Evolutionary conservation across 2,329 filamentous ascomycete genomes (phyloP), one percentile per base, ranked within the genome.

Genomic region (Harringtonia lauricola): DNA sequence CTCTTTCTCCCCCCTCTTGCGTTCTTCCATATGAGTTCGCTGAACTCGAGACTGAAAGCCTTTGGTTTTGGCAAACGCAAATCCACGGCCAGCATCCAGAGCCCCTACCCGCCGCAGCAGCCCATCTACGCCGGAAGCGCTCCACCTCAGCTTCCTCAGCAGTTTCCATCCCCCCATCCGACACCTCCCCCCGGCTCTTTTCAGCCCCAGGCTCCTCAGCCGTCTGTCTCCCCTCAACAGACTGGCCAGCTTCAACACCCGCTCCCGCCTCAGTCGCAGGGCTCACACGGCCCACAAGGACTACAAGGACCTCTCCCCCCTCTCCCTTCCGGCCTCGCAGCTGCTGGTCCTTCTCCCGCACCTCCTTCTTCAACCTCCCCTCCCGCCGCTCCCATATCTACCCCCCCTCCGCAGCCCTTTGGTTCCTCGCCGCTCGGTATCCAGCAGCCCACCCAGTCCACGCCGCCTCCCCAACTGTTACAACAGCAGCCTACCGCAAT

Each of bases 11-110:
- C 41, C 49, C 51, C 54, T 61, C 60, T 61, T 59, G 51, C 47
- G 41, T 35, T 44, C 43, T 55, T 60, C 65, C 69, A 66, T 71
- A 84, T 85, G 81, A 84, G 76, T 74, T 85, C 79, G 73, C 76
- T 84, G 77, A 86, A 85, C 72, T 76, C 78, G 63, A 79, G 82
- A 66, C 78, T 86, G 64, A 84, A 85, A 72, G 76, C 76, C 72
- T 74, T 87, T 69, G 81, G 83, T 67, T 83, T 86, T 72, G 82
- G 81, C 68, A 86, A 84, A 76, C 81, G 83, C 66, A 84, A 80
- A 71, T 82, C 81, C 58, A 71, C 71, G 57, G 71, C 72, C 61
- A 77, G 71, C 63, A 74, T 76, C 57, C 70, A 73, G 45, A 51
- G 47, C 59, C 59, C 49, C 59, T 51, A 51, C 59, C 61, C 59